Evolutionary conservation across 495 filamentous ascomycete genomes (phyloP), one percentile per base, ranked within the genome.

Genomic region (Halenospora varia): DNA sequence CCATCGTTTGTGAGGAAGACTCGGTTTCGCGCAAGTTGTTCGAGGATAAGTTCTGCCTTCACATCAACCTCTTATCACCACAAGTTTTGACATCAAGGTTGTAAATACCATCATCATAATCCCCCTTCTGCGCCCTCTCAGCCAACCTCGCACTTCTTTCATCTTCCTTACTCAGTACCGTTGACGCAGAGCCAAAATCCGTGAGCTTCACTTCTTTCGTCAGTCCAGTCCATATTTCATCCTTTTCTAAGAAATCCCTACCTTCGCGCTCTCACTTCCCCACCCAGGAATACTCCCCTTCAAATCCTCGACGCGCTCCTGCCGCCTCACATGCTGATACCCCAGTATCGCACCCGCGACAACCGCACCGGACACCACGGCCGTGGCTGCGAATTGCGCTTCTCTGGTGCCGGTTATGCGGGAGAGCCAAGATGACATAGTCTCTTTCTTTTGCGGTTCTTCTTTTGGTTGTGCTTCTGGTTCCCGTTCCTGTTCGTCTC

Each of bases 1-100:
- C 93, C 94, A 24, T 83, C 83, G 51, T 90, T 84, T 13, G 79
- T 88, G 9, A 99, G 85, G 72, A 99, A 99, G 9, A 93, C 90
- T 45, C 89, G 83, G 73, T 96, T 99, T 29, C 94, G 89, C 9
- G 92, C 90, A 1, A 99, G 85, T 70, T 99, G 94, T 76, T 99
- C 94, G 58, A 94, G 82, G 61, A 97, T 95, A 40, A 99, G 77
- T 55, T 92, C 91, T 88, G 53, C 11, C 25, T n/a, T 25, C 18
- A 11, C 2, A 40, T 54, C 40, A 61, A 72, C 10, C 56, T 18
- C 23, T 1, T 0, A 17, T 48, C 23, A 35, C 15, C 19, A 23
- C 6, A 10, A 42, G 18, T 50, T 19, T 52, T 19, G 8, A 25
- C n/a, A 19, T 23, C 20, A 42, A n/a, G 26, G 20, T 22, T 20